Percentiles rank a stretch among this genome's conserved stretches.
These are phyloP conservation scores for Mycena rebaudengoi DNA, from an alignment of 768 basidiomycete genomes.

Conservation along the genomic window DNA sequence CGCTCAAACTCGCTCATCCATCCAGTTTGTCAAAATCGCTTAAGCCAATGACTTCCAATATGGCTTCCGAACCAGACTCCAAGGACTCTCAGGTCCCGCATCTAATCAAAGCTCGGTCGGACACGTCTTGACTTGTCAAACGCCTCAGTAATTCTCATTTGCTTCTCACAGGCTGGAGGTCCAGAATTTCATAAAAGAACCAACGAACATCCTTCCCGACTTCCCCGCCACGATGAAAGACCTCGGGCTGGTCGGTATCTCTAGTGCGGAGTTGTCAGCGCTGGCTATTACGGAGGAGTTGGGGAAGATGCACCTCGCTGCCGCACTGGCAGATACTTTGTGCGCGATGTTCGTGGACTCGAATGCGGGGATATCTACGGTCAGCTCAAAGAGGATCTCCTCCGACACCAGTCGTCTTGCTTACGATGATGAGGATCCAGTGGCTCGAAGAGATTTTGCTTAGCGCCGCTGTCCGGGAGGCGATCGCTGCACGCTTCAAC, in stretches of 20 bases:
- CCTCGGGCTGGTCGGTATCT: neutral
- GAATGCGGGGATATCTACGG: neutral
- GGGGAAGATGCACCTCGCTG: neutral
- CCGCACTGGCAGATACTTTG: neutral
- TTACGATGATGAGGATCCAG: neutral
- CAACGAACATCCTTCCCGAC: neutral
- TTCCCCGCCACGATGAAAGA: neutral
- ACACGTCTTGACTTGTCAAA: no score
- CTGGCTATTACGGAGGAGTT: neutral
- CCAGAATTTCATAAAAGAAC: neutral
- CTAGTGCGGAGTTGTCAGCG: no score
- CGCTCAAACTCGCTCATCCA: neutral
- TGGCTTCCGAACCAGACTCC: no score
- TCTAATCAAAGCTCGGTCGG: neutral
- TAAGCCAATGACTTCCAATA: no score
- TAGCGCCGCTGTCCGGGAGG: neutral
- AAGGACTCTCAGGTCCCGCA: no score
- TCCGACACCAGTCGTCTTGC: no score
- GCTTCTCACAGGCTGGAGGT: no score
- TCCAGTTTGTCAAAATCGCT: neutral
- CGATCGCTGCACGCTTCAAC: neutral
- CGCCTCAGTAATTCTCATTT: no score
- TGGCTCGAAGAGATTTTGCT: neutral
- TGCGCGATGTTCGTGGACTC: neutral
- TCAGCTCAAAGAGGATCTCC: no score